Conservation (phyloP, 768 basidiomycete genomes). For the Collybiopsis luxurians region DNA sequence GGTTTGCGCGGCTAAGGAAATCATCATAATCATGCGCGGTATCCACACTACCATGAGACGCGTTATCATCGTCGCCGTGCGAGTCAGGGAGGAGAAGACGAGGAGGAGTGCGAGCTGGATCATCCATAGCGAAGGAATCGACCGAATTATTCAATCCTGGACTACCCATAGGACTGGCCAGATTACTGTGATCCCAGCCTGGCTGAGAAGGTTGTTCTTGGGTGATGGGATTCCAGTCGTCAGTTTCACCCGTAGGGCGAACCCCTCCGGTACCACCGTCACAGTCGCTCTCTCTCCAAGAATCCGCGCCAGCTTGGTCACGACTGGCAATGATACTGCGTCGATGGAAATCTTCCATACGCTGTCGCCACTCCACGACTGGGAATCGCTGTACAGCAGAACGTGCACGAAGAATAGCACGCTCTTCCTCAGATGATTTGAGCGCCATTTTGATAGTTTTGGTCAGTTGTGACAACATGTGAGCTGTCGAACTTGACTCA, state of each 20-base stretch:
- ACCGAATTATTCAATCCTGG: slow-evolving; percentile 2
- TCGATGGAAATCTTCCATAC: slow-evolving; percentile 92
- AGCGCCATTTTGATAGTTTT: slow-evolving; percentile 95
- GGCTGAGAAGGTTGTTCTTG: slow-evolving; percentile 38
- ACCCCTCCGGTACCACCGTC: slow-evolving; percentile 38
- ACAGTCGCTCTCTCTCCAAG: slow-evolving; percentile 78
- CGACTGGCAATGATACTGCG: slow-evolving; percentile 80
- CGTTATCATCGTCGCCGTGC: not conserved
- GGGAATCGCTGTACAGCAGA: slow-evolving; percentile 97
- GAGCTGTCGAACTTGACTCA: slow-evolving; percentile 87
- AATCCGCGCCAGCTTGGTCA: slow-evolving; percentile 61
- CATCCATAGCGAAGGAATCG: not conserved
- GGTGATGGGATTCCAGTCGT: slow-evolving; percentile 77
- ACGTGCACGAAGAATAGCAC: slow-evolving; percentile 88
- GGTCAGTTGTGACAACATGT: slow-evolving; percentile 93
- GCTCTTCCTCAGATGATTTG: slow-evolving; percentile 88
- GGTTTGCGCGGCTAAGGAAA: slow-evolving; percentile 86
- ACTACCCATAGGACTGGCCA: slow-evolving; percentile 38
- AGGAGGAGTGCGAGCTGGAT: slow-evolving; percentile 1
- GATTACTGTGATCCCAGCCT: slow-evolving; percentile 4
- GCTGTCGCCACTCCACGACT: slow-evolving; percentile 96
- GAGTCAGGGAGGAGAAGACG: slow-evolving; percentile 17
- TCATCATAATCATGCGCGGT: slow-evolving; percentile 53
- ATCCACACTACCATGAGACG: slow-evolving; percentile 10
- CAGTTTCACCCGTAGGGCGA: slow-evolving; percentile 58